phyloP scores from a whole-genome alignment of 768 basidiomycete species.

The Hypholoma sublateritium region DNA sequence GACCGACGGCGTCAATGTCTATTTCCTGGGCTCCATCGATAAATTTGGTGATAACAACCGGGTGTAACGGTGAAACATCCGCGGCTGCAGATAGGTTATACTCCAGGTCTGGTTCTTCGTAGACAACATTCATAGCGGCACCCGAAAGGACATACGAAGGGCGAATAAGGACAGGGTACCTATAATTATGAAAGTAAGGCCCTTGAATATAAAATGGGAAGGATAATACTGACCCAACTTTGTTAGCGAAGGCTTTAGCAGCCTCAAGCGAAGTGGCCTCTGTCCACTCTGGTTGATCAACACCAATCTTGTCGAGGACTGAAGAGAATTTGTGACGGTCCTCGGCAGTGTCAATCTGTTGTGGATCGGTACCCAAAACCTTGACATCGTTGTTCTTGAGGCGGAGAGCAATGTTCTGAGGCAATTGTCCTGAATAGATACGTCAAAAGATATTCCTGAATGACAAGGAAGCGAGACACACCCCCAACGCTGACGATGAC shows the following conservation, averaged over 20 bases:
- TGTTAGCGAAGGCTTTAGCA: conserved; percentile 87
- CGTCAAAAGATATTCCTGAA: background rate
- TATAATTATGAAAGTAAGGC: conserved; percentile 22
- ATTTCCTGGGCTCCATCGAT: conserved; percentile 98
- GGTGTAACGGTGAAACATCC: conserved; percentile 93
- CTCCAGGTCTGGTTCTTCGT: conserved; percentile 85
- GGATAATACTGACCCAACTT: conserved; percentile 63
- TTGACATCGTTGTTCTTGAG: conserved; percentile 89
- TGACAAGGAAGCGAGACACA: conserved; percentile 32
- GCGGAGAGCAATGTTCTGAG: conserved; percentile 97
- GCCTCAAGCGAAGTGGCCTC: conserved; percentile 87
- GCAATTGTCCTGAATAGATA: conserved; percentile 76
- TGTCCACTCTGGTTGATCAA: conserved; percentile 96
- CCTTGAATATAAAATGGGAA: background rate
- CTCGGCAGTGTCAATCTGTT: conserved; percentile 94
- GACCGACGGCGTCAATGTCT: conserved; percentile 95
- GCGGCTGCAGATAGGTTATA: conserved; percentile 97
- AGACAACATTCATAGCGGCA: conserved; percentile 99
- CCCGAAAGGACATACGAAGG: conserved; percentile 99
- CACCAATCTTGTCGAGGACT: conserved; percentile 89
- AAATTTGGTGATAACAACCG: conserved; percentile 98
- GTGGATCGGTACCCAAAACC: conserved; percentile 94
- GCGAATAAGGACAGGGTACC: conserved; percentile 96
- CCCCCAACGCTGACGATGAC: conserved; percentile 97
- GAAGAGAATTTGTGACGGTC: conserved; percentile 99